A percentile compares a stretch with the other conserved stretches of the same genome.
phyloP scores from a whole-genome alignment of 1,284 basidiomycete genomes.

The Jaminaea rosea region DNA sequence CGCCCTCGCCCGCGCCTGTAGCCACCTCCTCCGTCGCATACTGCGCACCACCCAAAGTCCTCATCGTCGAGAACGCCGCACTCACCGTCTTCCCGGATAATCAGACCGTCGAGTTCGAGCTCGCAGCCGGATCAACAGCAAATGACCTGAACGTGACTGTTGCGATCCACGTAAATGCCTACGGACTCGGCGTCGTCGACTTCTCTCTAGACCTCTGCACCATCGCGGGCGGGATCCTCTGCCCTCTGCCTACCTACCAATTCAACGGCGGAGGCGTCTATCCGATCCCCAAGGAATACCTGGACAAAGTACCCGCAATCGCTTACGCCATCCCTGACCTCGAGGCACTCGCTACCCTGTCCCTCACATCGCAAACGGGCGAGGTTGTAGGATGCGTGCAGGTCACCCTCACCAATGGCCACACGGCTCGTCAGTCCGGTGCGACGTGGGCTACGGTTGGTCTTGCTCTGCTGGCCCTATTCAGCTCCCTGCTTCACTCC shows the following conservation, averaged over 20 bases:
- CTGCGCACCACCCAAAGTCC: constrained; percentile 35
- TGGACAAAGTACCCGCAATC: constrained; percentile 61
- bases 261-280: constrained; percentile 59
- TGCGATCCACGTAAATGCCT: constrained; percentile 35
- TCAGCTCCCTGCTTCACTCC: constrained; percentile 63
- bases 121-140: constrained; percentile 33
- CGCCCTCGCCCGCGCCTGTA: neutral
- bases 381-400: constrained; percentile 77
- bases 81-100: constrained; percentile 37
- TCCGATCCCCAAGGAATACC: constrained; percentile 56
- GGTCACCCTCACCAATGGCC: constrained; percentile 81
- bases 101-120: constrained; percentile 36
- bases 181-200: constrained; percentile 37
- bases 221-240: constrained; percentile 30
- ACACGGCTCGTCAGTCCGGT: constrained; percentile 64
- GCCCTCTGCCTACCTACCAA: constrained; percentile 42
- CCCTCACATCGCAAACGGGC: constrained; percentile 60
- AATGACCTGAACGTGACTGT: constrained; percentile 22
- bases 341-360: constrained; percentile 76
- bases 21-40: constrained; percentile 40
- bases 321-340: constrained; percentile 83
- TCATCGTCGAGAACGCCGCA: constrained; percentile 33
- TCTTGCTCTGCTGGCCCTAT: constrained; percentile 60
- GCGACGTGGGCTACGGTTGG: constrained; percentile 71
- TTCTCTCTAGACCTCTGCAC: constrained; percentile 40